A percentile compares a stretch with the other conserved stretches of the same genome.
Evolutionary conservation across 257 asterid genomes (phyloP).

Genomic region (Lycium ferocissimum): DNA sequence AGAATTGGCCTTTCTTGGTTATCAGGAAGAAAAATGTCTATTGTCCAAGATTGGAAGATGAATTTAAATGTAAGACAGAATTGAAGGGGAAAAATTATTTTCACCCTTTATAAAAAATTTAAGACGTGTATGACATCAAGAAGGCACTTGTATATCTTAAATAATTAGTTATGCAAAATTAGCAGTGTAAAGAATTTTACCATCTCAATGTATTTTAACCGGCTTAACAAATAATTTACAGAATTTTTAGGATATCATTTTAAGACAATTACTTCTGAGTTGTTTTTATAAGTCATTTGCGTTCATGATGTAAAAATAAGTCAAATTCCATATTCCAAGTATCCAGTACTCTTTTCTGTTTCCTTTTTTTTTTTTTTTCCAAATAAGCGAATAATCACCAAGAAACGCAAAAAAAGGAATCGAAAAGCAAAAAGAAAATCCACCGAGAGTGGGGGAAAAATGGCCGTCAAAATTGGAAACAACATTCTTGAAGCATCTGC

Average conservation of each 20-base stretch:
- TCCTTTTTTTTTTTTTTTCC: not conserved
- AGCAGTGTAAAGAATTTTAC: not conserved
- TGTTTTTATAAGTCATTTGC: not conserved
- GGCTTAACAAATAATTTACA: not conserved
- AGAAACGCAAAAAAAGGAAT: not conserved
- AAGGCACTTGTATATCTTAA: not conserved
- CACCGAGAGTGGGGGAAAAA: not conserved
- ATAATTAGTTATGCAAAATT: no score
- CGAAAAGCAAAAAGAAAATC: not conserved
- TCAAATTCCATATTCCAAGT: not conserved
- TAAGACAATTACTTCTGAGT: not conserved
- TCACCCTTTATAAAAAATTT: not conserved
- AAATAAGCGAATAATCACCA: not conserved
- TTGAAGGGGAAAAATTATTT: not conserved
- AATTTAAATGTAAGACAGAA: not conserved
- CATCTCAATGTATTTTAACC: not conserved
- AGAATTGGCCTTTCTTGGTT: not conserved
- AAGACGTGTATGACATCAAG: not conserved
- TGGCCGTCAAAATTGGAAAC: constrained; percentile 25
- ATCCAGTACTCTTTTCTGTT: not conserved
- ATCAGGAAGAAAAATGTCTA: not conserved
- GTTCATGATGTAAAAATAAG: not conserved
- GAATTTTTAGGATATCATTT: not conserved
- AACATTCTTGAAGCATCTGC: constrained; percentile 37
- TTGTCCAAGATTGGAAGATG: not conserved